Evolutionary conservation across 805 yeast genomes (phyloP).

Genomic region (Metschnikowia koreensis): DNA sequence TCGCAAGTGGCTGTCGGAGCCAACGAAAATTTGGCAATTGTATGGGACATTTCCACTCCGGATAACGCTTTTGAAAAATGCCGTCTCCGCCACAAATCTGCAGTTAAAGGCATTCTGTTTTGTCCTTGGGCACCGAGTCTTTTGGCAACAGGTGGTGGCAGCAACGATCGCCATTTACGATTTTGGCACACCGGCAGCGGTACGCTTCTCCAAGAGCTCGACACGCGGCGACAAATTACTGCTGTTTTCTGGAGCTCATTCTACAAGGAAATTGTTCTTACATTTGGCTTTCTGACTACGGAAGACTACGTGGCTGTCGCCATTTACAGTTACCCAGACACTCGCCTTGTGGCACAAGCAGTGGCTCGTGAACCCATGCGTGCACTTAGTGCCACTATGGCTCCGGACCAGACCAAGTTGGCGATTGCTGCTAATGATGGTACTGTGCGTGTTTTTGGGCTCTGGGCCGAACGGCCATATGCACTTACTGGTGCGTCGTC

Average conservation of each 20-base stretch:
- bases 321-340: slow-evolving; percentile 66
- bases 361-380: slow-evolving; percentile 49
- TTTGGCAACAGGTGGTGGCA: slow-evolving; percentile 90
- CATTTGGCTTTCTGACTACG: slow-evolving; percentile 71
- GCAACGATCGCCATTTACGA: slow-evolving; percentile 71
- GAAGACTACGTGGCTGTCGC: slow-evolving; percentile 46
- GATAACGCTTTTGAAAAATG: slow-evolving; percentile 43
- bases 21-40: slow-evolving; percentile 74
- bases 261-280: slow-evolving; percentile 65
- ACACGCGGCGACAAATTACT: slow-evolving; percentile 74
- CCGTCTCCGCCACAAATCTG: slow-evolving; percentile 69
- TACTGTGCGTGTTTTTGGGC: slow-evolving; percentile 67
- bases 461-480: slow-evolving; percentile 53
- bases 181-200: slow-evolving; percentile 89
- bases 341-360: slow-evolving; percentile 49
- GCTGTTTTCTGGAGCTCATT: slow-evolving; percentile 72
- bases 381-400: slow-evolving; percentile 61
- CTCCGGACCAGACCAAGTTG: slow-evolving; percentile 61
- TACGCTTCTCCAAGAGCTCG: slow-evolving; percentile 54
- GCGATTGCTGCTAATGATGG: slow-evolving; percentile 80
- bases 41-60: slow-evolving; percentile 59
- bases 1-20: slow-evolving; percentile 75
- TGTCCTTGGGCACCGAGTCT: slow-evolving; percentile 87
- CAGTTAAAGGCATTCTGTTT: slow-evolving; percentile 84
- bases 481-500: slow-evolving; percentile 27